These are phyloP conservation scores for Candida germanica DNA, from an alignment of 805 yeast species.

Conservation along the genomic window DNA sequence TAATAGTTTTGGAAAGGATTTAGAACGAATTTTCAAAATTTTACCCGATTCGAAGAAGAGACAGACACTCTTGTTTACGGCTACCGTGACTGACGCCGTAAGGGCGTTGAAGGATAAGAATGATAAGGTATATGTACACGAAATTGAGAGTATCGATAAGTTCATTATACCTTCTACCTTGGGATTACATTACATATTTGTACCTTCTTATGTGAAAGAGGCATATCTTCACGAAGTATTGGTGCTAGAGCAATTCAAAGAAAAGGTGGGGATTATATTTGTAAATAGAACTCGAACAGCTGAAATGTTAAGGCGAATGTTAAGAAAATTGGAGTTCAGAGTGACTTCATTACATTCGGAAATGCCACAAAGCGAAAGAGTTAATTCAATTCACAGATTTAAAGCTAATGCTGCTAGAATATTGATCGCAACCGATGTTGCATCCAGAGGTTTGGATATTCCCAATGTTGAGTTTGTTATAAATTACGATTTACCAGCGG, in stretches of 20 bases:
- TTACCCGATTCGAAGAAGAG: constrained; percentile 71
- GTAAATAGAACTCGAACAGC: constrained; percentile 91
- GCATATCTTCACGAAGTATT: constrained; percentile 75
- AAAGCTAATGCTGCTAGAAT: constrained; percentile 93
- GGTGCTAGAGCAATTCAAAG: constrained; percentile 56
- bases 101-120: constrained; percentile 68
- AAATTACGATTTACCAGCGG: constrained; percentile 92
- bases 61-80: constrained; percentile 90
- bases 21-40: constrained; percentile 65
- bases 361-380: constrained; percentile 89
- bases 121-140: constrained; percentile 65
- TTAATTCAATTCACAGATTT: constrained; percentile 87
- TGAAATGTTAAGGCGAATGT: constrained; percentile 75
- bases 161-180: constrained; percentile 80
- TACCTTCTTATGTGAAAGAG: constrained; percentile 88
- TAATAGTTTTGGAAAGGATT: constrained; percentile 76
- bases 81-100: constrained; percentile 93
- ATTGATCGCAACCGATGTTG: constrained; percentile 93
- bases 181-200: constrained; percentile 60
- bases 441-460: constrained; percentile 95
- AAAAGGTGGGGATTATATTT: constrained; percentile 77
- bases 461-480: constrained; percentile 88
- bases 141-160: constrained; percentile 68
- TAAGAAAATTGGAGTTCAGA: constrained; percentile 68
- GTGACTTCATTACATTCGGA: constrained; percentile 92